Percentiles rank a stretch among this genome's conserved stretches.
Evolutionary conservation across 768 basidiomycete species (phyloP).

Genomic region (Kwoniella botswanensis): DNA sequence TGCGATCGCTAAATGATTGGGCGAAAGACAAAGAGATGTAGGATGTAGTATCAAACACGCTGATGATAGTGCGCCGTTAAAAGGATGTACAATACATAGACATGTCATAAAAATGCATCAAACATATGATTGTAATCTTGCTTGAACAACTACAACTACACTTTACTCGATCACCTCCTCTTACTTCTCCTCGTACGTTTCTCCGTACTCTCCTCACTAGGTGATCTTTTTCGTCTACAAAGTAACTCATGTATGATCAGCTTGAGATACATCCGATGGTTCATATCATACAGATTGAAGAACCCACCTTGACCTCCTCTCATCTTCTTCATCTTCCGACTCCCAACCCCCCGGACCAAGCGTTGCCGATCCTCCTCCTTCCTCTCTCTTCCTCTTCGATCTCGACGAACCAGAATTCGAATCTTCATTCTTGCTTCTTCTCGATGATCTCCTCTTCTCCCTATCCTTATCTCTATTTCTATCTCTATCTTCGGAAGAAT

Average conservation of each 20-base stretch:
- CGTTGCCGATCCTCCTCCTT: conserved; percentile 30
- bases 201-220: conserved; percentile 16
- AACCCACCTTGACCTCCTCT: conserved; percentile 39
- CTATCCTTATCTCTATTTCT: conserved; percentile 28
- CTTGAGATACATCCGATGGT: background rate
- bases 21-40: conserved; percentile 16
- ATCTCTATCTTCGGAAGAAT: conserved; percentile 14
- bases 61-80: too few species aligned
- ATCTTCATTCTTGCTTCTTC: conserved; percentile 31
- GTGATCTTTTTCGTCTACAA: conserved; percentile 23
- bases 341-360: conserved; percentile 53
- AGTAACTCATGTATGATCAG: background rate
- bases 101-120: conserved; percentile 2
- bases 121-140: conserved; percentile 1
- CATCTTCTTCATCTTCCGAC: conserved; percentile 34
- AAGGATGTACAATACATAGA: background rate
- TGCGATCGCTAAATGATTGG: conserved; percentile 40
- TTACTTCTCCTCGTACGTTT: conserved; percentile 25
- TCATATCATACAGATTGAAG: background rate
- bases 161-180: conserved; percentile 14
- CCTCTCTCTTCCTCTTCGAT: conserved; percentile 43
- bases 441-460: conserved; percentile 30
- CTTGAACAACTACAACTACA: background rate
- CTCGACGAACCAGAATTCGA: background rate
- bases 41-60: background rate